These are phyloP conservation scores for Podila clonocystis DNA, from an alignment of 192 early-diverging fungal genomes.

Conservation along the genomic window DNA sequence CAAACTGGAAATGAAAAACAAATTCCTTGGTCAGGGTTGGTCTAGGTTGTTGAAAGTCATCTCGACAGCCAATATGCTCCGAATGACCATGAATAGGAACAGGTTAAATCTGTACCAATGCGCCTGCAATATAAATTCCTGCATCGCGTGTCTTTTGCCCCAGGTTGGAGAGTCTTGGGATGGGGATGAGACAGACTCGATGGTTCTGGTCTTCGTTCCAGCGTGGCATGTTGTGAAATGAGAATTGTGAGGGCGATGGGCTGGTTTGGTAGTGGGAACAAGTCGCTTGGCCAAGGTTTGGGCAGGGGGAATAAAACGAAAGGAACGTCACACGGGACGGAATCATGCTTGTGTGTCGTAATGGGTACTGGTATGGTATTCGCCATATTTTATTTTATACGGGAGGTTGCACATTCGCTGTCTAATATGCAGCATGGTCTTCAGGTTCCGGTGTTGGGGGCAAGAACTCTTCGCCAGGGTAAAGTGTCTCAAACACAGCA, in stretches of 20 bases:
- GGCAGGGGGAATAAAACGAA: neutral
- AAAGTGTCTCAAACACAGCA: slow-evolving; percentile 49
- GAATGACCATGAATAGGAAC: neutral
- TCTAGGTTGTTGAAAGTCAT: neutral
- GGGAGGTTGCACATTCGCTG: neutral
- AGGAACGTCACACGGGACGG: neutral
- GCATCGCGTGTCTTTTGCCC: slow-evolving; percentile 51
- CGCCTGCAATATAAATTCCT: slow-evolving; percentile 52
- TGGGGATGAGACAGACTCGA: slow-evolving; percentile 48
- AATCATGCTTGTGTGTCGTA: too few relatives aligned
- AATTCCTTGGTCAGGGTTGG: neutral
- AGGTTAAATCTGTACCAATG: slow-evolving; percentile 34
- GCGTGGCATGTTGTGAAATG: slow-evolving; percentile 1
- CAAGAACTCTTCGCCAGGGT: slow-evolving; percentile 57
- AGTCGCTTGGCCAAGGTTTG: neutral
- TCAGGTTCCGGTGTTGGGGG: slow-evolving; percentile 55
- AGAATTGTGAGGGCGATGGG: neutral
- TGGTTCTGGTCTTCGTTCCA: slow-evolving; percentile 3
- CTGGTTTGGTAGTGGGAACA: neutral
- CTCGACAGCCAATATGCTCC: neutral
- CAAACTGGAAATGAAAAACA: slow-evolving; percentile 49
- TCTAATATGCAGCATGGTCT: slow-evolving; percentile 30
- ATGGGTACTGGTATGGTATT: too few relatives aligned
- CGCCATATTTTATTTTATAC: neutral
- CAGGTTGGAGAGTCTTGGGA: slow-evolving; percentile 46